Evolutionary conservation across 1,284 basidiomycete genomes (phyloP).

Genomic region (Rhizoctonia solani): DNA sequence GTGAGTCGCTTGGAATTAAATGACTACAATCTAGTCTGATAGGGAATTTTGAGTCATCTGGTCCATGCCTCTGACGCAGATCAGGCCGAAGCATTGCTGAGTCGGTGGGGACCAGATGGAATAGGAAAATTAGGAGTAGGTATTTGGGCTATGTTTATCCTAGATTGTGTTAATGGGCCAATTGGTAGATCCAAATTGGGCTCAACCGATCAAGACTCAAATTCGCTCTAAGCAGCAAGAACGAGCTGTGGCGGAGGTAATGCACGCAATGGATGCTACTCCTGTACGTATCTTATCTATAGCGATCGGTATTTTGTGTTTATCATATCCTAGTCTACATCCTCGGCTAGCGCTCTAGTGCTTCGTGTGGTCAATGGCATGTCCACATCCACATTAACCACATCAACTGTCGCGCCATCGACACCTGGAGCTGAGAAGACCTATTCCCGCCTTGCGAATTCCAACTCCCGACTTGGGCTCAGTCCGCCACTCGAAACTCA

Average conservation of each 20-base stretch:
- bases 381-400: constrained; percentile 57
- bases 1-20: constrained; percentile 55
- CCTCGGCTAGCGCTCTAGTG: constrained; percentile 48
- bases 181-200: constrained; percentile 81
- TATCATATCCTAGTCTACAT: constrained; percentile 43
- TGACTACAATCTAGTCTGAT: background rate
- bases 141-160: constrained; percentile 43
- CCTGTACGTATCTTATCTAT: constrained; percentile 31
- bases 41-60: constrained; percentile 66
- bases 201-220: constrained; percentile 83
- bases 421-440: constrained; percentile 68
- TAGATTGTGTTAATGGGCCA: constrained; percentile 35
- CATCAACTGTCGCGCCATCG: constrained; percentile 53
- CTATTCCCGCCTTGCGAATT: constrained; percentile 14
- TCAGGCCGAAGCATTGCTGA: constrained; percentile 86
- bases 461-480: background rate
- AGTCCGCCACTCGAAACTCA: constrained; percentile 3
- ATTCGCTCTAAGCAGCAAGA: constrained; percentile 77
- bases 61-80: constrained; percentile 93
- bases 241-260: constrained; percentile 78
- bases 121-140: constrained; percentile 88
- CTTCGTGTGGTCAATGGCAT: constrained; percentile 85
- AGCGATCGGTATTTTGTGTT: constrained; percentile 10
- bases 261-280: constrained; percentile 36
- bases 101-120: constrained; percentile 88